Evolutionary conservation across 2,329 filamentous ascomycete species (phyloP).

Genomic region (Phyllosticta paracitricarpa): DNA sequence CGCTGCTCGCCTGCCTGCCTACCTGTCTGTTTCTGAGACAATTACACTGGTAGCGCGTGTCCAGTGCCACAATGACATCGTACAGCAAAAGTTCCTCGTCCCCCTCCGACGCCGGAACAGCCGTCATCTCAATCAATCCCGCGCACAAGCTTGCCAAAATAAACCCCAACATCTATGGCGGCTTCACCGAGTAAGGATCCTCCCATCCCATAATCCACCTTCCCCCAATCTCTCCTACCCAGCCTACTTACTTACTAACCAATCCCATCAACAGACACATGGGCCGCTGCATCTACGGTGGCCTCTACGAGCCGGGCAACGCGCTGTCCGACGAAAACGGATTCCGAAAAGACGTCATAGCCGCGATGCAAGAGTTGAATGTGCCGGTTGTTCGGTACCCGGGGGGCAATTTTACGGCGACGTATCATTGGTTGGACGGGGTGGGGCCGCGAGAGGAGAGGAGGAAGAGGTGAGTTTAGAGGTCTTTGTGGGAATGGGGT

Average conservation of each 20-base stretch:
- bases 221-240: neutral
- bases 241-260: neutral
- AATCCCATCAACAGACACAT: conserved; percentile 52
- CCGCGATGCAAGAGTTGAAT: conserved; percentile 61
- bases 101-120: conserved; percentile 42
- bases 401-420: conserved; percentile 75
- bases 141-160: conserved; percentile 60
- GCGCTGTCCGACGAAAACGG: conserved; percentile 63
- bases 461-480: conserved; percentile 39
- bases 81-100: conserved; percentile 51
- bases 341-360: conserved; percentile 70
- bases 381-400: conserved; percentile 72
- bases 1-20: no score
- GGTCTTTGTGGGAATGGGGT: no score
- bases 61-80: conserved; percentile 49
- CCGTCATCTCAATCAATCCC: conserved; percentile 57
- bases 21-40: no score
- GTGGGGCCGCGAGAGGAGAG: conserved; percentile 63
- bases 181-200: conserved; percentile 63
- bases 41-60: no score
- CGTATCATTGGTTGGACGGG: conserved; percentile 78
- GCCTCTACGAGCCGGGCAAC: conserved; percentile 71
- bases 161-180: conserved; percentile 71
- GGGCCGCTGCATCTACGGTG: conserved; percentile 81
- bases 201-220: neutral